These are phyloP conservation scores for Orbilia quercus DNA, from an alignment of 2,329 filamentous ascomycete species.

Conservation along the genomic window DNA sequence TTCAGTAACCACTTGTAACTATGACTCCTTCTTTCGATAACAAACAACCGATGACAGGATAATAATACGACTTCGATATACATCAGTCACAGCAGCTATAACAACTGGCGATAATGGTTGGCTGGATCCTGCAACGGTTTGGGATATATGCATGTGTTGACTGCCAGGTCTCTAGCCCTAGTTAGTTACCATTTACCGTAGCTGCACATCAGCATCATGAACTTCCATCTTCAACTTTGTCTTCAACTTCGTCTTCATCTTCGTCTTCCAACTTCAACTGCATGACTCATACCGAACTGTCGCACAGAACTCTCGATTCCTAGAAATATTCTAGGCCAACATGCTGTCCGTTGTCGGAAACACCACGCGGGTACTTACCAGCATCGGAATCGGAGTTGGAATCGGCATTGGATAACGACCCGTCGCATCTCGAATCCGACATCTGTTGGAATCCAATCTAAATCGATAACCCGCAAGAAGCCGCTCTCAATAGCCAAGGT, in stretches of 20 bases:
- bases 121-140: constrained; percentile 17
- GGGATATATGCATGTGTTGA: constrained; percentile 14
- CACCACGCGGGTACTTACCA: neutral
- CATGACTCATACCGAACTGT: constrained; percentile 7
- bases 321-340: neutral
- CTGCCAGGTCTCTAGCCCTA: constrained; percentile 51
- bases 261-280: too few relatives aligned
- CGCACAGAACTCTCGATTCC: too few relatives aligned
- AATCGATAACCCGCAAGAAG: too few relatives aligned
- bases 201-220: too few relatives aligned
- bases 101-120: neutral
- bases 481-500: too few relatives aligned
- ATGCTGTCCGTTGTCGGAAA: neutral
- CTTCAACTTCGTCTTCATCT: too few relatives aligned
- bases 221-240: too few relatives aligned
- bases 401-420: neutral
- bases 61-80: too few relatives aligned
- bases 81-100: neutral
- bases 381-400: neutral
- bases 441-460: too few relatives aligned
- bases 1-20: too few relatives aligned
- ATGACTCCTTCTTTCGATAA: too few relatives aligned
- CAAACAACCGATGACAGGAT: neutral
- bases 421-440: neutral
- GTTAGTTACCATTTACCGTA: too few relatives aligned